Evolutionary conservation across 208 protist species (phyloP).

Genomic region (Leishmania martiniquensis): DNA sequence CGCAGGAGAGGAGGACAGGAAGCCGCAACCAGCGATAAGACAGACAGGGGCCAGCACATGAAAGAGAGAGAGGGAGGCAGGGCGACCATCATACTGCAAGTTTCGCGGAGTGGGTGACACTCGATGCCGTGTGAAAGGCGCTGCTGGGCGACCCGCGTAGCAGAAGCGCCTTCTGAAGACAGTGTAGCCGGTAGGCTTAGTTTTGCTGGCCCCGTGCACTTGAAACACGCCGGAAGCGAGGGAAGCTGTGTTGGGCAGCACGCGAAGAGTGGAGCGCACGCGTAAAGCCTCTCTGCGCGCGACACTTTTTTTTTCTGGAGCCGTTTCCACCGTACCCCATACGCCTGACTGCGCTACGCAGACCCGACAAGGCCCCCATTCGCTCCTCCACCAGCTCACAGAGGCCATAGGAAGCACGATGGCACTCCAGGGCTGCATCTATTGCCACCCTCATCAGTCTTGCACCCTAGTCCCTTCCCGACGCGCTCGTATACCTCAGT

Average conservation of each 20-base stretch:
- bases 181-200: too few relatives aligned
- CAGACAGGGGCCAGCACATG: too few relatives aligned
- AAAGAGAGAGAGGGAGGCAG: background rate
- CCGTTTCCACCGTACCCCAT: background rate
- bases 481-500: background rate
- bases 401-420: background rate
- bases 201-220: too few relatives aligned
- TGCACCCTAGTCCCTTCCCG: background rate
- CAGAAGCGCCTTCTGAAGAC: background rate
- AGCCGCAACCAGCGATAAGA: background rate
- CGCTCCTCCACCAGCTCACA: background rate
- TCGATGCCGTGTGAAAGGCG: background rate
- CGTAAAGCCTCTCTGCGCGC: too few relatives aligned
- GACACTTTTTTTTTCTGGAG: too few relatives aligned
- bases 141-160: background rate
- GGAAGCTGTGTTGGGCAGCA: too few relatives aligned
- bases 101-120: background rate
- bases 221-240: too few relatives aligned
- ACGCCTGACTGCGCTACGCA: background rate
- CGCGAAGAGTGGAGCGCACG: too few relatives aligned
- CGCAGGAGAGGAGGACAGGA: background rate
- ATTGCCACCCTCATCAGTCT: background rate
- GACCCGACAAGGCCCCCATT: background rate
- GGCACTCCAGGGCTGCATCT: background rate
- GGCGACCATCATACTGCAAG: background rate